phyloP scores from a whole-genome alignment of 2,329 filamentous ascomycete genomes.

The Coniochaeta sp. region DNA sequence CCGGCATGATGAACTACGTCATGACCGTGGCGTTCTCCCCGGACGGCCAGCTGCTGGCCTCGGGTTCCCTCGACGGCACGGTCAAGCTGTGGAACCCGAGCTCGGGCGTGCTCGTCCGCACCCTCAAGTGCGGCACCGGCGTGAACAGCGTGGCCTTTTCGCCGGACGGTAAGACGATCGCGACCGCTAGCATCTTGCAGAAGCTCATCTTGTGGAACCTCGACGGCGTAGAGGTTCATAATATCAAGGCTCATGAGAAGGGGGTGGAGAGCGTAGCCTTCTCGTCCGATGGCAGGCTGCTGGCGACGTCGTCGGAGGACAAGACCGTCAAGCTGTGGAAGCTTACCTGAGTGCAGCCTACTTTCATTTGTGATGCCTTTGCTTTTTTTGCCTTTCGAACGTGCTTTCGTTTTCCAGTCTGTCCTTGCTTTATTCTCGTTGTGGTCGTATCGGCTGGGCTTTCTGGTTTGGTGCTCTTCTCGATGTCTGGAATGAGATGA shows the following conservation, averaged over 20 bases:
- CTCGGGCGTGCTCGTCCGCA: neutral
- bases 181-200: neutral
- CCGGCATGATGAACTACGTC: neutral
- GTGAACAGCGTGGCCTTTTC: neutral
- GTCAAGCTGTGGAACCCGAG: neutral
- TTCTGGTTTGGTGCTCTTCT: neutral
- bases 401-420: too few species aligned
- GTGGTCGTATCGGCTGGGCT: neutral
- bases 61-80: neutral
- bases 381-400: neutral
- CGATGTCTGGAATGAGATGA: too few species aligned
- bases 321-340: neutral
- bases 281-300: neutral
- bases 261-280: neutral
- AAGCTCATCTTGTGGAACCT: neutral
- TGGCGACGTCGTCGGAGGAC: neutral
- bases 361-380: too few species aligned
- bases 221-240: neutral
- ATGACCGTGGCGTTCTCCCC: neutral
- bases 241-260: neutral
- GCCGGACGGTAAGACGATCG: neutral
- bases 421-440: too few species aligned
- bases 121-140: neutral
- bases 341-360: neutral
- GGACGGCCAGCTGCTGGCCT: neutral